phyloP scores from a whole-genome alignment of 1,284 basidiomycete species.

The Golubevia sp. region DNA sequence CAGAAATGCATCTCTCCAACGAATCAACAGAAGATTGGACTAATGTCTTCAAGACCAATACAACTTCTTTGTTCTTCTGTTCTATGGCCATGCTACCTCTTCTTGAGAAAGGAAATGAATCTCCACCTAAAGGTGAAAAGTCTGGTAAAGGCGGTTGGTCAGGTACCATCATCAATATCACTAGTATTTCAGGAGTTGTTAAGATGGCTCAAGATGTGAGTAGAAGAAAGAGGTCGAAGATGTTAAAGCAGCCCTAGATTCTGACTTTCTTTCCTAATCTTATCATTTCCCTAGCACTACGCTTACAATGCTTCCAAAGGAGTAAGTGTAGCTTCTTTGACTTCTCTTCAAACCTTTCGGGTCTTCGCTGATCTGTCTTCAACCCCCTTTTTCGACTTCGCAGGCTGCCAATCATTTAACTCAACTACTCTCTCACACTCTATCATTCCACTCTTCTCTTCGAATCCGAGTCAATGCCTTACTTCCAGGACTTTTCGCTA shows the following conservation, averaged over 20 bases:
- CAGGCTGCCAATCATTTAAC: conserved; percentile 38
- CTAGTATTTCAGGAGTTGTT: conserved; percentile 2
- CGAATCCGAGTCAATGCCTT: conserved; percentile 38
- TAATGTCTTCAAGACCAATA: conserved; percentile 29
- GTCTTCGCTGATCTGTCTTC: no score
- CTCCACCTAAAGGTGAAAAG: background rate
- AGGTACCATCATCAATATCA: conserved; percentile 9
- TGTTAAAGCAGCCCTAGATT: background rate
- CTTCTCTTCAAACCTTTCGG: background rate
- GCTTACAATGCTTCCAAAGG: conserved; percentile 48
- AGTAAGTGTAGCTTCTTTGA: conserved; percentile 1
- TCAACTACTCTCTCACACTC: conserved; percentile 37
- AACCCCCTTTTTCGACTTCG: background rate
- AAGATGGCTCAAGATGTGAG: conserved; percentile 1
- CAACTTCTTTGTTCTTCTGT: conserved; percentile 28
- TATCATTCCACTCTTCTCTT: conserved; percentile 21
- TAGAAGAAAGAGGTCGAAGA: background rate
- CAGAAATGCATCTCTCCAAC: conserved; percentile 16
- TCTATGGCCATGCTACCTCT: conserved; percentile 49
- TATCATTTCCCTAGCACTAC: conserved; percentile 15
- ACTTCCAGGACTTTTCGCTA: conserved; percentile 37
- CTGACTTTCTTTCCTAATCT: background rate
- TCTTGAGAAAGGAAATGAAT: conserved; percentile 15
- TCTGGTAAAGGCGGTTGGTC: conserved; percentile 2
- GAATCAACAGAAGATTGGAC: conserved; percentile 33